Base-by-base conservation (phyloP, 208 protist genomes). In the Leishmania gerbilli region DNA sequence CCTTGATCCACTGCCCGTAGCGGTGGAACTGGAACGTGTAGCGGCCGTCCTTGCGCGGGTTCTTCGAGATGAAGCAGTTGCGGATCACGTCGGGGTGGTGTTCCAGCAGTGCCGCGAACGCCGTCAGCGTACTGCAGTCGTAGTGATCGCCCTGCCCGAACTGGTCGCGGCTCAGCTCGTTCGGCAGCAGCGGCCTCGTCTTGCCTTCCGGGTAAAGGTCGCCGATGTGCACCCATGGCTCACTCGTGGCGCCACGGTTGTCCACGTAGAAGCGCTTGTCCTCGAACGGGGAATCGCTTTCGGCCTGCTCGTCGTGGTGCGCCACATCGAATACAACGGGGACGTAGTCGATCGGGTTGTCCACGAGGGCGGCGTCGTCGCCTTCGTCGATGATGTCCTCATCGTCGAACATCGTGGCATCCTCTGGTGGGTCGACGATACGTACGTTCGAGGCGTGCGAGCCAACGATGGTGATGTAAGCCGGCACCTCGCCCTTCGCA, bases 351-450 rank as follows among this genome's bases (percentile, higher is more conserved):
- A 96, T 89, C 27, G 80, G 79, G 77, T 90, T 91, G 0, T 49
- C 37, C 62, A 49, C 79, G 13, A 58, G 58, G 56, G 21, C 82
- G 19, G 84, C 83, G 7, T 95, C 90, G 9, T 88, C 82, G 79
- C 90, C 91, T 68, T 95, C 91, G 62, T 93, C 91, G 79, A 95
- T 95, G 58, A 84, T 79, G 60, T 95, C 92, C 58, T 92, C 90
- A 76, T 95, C 92, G 64, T 95, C 92, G 83, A 94, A 92, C 85
- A 90, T 89, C 34, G 34, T 79, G 19, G 93, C 93, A 62, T 93
- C 89, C 53, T 88, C 88, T 8, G 91, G 93, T 4, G 93, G 34
- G 45, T 93, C 89, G 11, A 93, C 89, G 68, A 93, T 93, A 77
- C 89, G 90, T 37, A 88, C 86, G 74, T 96, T 78, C 69, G 91